Evolutionary conservation across 306 rosid species (phyloP), one percentile per base, ranked within the genome.

Genomic region (Glycine soja): DNA sequence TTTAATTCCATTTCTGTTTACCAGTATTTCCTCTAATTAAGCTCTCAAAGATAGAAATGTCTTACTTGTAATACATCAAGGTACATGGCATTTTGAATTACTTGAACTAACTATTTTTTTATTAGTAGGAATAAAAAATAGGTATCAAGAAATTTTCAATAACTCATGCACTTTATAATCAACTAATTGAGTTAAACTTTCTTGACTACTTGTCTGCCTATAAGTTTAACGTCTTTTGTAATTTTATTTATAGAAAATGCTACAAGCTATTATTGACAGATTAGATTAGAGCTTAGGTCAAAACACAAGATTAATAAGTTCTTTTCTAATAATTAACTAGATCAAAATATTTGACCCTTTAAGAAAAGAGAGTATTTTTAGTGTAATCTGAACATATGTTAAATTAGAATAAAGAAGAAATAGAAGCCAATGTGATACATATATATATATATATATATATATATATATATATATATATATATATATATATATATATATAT

Each of bases 161-260:
- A 19, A 19, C 1, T 19, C 24, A 19, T 19, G 24, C 24, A 19
- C 1, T 19, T 19, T 19, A 19, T 19, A 19, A 19, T 19, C 24
- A 19, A 19, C 24, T 19, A 19, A 19, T 19, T 63, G 52, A 2
- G n/a, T 30, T 7, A 63, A 34, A 19, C 24, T 1, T 1, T 19
- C 24, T 30, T 52, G 19, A 82, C 69, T 59, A 32, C 70, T 67
- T 67, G 48, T 6, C 45, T 6, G 42, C 59, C 10, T 59, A 38
- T 64, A 63, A 62, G 19, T 67, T 66, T 68, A n/a, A 64, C 13
- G 43, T 74, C 75, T 5, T 10, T 32, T 24, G 42, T 53, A 51
- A 7, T 14, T 12, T 30, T 72, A 36, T 36, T 58, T 15, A 10
- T 52, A 70, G 24, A 70, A 56, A 45, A 56, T 50, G 74, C 64